Percentiles rank a stretch among this genome's conserved stretches.
Evolutionary conservation across 1,284 basidiomycete species (phyloP).

Genomic region (Cerrena zonata): DNA sequence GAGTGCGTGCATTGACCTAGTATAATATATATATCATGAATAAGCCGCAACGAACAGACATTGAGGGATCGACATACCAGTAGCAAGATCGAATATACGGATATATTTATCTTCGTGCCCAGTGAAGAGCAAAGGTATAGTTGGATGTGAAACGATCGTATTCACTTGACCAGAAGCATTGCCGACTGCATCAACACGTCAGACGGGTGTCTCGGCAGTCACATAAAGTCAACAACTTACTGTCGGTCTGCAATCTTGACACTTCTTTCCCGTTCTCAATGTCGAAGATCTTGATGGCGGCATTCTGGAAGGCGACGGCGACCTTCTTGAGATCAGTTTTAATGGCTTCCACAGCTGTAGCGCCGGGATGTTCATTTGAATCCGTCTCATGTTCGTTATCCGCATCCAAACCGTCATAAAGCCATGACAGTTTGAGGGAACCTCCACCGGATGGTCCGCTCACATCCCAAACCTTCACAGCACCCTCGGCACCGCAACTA

Average conservation of each 20-base stretch:
- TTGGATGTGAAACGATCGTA: conserved; percentile 85
- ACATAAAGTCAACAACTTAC: conserved; percentile 70
- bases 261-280: conserved; percentile 81
- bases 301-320: conserved; percentile 88
- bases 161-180: conserved; percentile 79
- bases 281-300: conserved; percentile 85
- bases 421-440: conserved; percentile 71
- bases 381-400: conserved; percentile 35
- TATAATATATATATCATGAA: conserved; percentile 2
- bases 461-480: conserved; percentile 90
- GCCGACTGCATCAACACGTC: conserved; percentile 48
- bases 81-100: conserved; percentile 79
- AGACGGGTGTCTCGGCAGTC: conserved; percentile 7
- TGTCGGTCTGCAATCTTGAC: conserved; percentile 60
- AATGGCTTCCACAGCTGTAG: conserved; percentile 76
- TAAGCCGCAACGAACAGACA: not conserved
- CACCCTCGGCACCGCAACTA: conserved; percentile 85
- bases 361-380: conserved; percentile 51
- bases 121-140: conserved; percentile 80
- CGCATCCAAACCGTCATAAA: conserved; percentile 63
- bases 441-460: conserved; percentile 54
- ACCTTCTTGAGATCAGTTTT: conserved; percentile 75
- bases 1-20: conserved; percentile 80
- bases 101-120: conserved; percentile 94
- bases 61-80: conserved; percentile 57